Evolutionary conservation across 2,329 filamentous ascomycete species (phyloP).

Genomic region (Aspergillus alliaceus): DNA sequence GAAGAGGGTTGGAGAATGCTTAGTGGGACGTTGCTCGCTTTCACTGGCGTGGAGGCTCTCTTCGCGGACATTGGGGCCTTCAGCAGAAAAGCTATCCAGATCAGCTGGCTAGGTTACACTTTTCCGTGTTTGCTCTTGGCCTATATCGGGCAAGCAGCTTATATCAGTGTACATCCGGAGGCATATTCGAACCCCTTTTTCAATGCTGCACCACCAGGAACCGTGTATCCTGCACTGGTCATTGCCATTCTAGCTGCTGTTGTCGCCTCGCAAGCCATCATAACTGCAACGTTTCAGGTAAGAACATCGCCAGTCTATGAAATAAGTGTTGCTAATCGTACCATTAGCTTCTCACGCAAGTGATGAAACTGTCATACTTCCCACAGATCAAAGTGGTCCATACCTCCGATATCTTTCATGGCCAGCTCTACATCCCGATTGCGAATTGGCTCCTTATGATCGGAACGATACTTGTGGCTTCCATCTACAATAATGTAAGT

Average conservation of each 20-base stretch:
- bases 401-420: slow-evolving; percentile 68
- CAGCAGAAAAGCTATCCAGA: slow-evolving; percentile 65
- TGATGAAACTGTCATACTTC: slow-evolving; percentile 73
- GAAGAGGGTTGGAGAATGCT: slow-evolving; percentile 54
- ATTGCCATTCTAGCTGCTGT: slow-evolving; percentile 60
- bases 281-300: slow-evolving; percentile 71
- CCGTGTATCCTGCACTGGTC: slow-evolving; percentile 67
- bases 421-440: slow-evolving; percentile 74
- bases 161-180: slow-evolving; percentile 60
- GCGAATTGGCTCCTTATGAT: slow-evolving; percentile 77
- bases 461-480: slow-evolving; percentile 71
- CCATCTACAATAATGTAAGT: slow-evolving; percentile 65
- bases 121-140: slow-evolving; percentile 63
- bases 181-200: slow-evolving; percentile 75
- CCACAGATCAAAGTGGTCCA: slow-evolving; percentile 74
- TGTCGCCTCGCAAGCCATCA: slow-evolving; percentile 76
- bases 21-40: slow-evolving; percentile 68
- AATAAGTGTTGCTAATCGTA: not conserved
- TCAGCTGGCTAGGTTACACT: slow-evolving; percentile 68
- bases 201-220: slow-evolving; percentile 65
- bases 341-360: slow-evolving; percentile 60
- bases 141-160: slow-evolving; percentile 74
- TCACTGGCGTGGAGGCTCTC: slow-evolving; percentile 76
- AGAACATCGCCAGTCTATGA: not conserved
- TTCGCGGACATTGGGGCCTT: slow-evolving; percentile 80